phyloP scores from a whole-genome alignment of 78 protist genomes.

The Dictyostelium intermedium region DNA sequence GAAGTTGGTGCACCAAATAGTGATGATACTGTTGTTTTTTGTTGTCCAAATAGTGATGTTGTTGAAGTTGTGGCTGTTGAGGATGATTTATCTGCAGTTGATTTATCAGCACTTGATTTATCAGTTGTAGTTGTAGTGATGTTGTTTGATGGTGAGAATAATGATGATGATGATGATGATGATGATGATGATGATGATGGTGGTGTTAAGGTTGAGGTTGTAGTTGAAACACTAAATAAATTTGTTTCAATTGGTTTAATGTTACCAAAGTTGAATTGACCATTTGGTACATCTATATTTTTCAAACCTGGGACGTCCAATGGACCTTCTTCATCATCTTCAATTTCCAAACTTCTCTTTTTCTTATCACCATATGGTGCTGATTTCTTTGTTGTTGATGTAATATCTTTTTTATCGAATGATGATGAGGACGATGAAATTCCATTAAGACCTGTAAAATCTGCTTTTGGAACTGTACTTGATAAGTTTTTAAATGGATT shows the following conservation, averaged over 20 bases:
- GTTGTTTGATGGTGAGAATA: not conserved
- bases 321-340: not conserved
- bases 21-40: not conserved
- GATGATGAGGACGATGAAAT: not conserved
- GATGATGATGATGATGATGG: not conserved
- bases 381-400: not conserved
- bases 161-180: not conserved
- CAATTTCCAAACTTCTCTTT: not conserved
- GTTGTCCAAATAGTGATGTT: not conserved
- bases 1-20: not conserved
- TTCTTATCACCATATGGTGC: not conserved
- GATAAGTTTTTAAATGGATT: not conserved
- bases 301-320: not conserved
- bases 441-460: not conserved
- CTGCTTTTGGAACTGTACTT: not conserved
- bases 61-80: not conserved
- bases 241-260: not conserved
- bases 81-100: not conserved
- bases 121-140: not conserved
- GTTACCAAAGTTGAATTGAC: not conserved
- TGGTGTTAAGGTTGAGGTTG: not conserved
- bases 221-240: not conserved
- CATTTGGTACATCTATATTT: not conserved
- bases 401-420: not conserved
- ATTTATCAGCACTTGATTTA: not conserved